Percentiles rank a stretch among this genome's conserved stretches.
phyloP scores from a whole-genome alignment of 192 early-diverging fungal species.

The Coemansia reversa region DNA sequence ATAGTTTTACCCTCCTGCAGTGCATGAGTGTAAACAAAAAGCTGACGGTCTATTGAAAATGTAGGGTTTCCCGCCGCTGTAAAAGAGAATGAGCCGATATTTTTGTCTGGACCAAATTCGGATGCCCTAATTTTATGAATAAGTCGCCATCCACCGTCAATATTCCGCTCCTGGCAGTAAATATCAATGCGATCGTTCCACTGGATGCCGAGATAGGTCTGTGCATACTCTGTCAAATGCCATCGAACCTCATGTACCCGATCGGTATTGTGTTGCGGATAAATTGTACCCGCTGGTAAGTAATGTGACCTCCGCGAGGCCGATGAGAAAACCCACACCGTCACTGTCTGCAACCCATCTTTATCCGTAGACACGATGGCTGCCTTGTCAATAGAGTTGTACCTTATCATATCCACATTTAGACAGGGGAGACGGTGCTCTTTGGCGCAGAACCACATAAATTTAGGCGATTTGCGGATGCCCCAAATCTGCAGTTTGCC shows the following conservation, averaged over 20 bases:
- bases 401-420: constrained; percentile 52
- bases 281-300: constrained; percentile 51
- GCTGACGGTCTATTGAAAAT: constrained; percentile 43
- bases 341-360: constrained; percentile 39
- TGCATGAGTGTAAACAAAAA: constrained; percentile 25
- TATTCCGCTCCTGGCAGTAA: constrained; percentile 51
- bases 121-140: constrained; percentile 27
- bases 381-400: constrained; percentile 58
- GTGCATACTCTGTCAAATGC: constrained; percentile 54
- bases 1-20: constrained; percentile 20
- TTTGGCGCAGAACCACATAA: constrained; percentile 53
- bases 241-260: constrained; percentile 51
- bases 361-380: constrained; percentile 46
- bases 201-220: constrained; percentile 51
- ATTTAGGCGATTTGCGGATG: constrained; percentile 24
- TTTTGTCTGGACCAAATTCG: constrained; percentile 38
- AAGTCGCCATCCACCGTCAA: constrained; percentile 41
- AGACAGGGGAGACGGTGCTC: constrained; percentile 49
- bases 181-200: constrained; percentile 50
- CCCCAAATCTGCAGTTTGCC: constrained; percentile 52
- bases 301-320: constrained; percentile 54
- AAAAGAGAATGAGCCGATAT: constrained; percentile 53
- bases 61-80: constrained; percentile 46
- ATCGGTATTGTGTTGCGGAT: constrained; percentile 33
- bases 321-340: constrained; percentile 55